Evolutionary conservation across 768 basidiomycete genomes (phyloP), one percentile per base, ranked within the genome.

Genomic region (Austroboletus festivus): DNA sequence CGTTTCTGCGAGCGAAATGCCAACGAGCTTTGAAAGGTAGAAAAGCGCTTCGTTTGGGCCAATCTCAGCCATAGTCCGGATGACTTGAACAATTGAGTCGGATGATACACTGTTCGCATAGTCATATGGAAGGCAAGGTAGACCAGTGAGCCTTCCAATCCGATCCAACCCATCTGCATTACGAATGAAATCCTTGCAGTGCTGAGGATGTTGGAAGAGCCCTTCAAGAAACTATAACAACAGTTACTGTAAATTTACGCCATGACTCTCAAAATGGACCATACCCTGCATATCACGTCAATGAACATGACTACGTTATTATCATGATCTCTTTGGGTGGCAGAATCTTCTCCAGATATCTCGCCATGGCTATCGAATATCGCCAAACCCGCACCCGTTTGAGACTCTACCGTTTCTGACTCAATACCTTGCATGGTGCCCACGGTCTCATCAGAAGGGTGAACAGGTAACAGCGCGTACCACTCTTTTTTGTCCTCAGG

Each of bases 81-180:
- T 82, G 42, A 93, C 86, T 62, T 90, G 86, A 13, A 93, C 85
- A 61, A 96, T 78, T 0, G 92, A 87, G 62, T 90, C 88, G 21
- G 92, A 91, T 2, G 88, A 83, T 24, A 86, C 81, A 46, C 89
- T 88, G 56, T 84, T 85, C 16, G 86, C 85, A 61, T 89, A 94
- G 63, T 93, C 88, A 51, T 88, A 89, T 0, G 96, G 93, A 23
- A 94, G 73, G 62, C 89, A 94, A 12, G 93, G 89, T 24, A 94
- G 73, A 18, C 81, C 80, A 26, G 93, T 85, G 35, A 97, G 73
- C 55, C 80, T 77, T 54, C 91, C 83, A 47, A 98, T 71, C 56
- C 78, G 74, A 54, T 83, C 72, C 34, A 97, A 75, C 41, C 90
- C 82, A 58, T 93, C 80, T 5, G 84, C 75, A 51, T 78, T 75